Conservation (phyloP, 352 stramenopile species). For the Pythium monospermum region DNA sequence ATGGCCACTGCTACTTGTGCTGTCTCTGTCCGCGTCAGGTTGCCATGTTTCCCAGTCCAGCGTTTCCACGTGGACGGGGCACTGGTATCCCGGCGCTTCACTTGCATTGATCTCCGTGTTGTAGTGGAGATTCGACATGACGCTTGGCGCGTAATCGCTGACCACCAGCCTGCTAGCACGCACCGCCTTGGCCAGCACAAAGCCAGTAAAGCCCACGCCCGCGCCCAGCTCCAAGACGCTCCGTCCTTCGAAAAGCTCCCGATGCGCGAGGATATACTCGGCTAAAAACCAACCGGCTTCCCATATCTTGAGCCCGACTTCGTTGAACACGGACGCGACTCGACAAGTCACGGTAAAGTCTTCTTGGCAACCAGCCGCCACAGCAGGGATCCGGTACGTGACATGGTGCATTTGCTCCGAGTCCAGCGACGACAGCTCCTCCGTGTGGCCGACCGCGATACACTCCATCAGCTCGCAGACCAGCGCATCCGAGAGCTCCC, state of each 20-base stretch:
- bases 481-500: conserved; percentile 50
- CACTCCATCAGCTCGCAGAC: conserved; percentile 52
- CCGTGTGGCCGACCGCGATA: conserved; percentile 32
- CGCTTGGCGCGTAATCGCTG: conserved; percentile 73
- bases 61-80: conserved; percentile 45
- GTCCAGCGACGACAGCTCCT: conserved; percentile 27
- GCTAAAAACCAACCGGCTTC: conserved; percentile 72
- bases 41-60: conserved; percentile 76
- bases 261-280: conserved; percentile 60
- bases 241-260: conserved; percentile 37
- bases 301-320: conserved; percentile 82
- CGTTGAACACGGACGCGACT: conserved; percentile 75
- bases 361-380: not conserved
- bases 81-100: conserved; percentile 30
- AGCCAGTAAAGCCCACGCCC: conserved; percentile 64
- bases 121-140: conserved; percentile 82
- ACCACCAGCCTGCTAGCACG: conserved; percentile 39
- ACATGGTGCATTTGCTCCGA: conserved; percentile 69
- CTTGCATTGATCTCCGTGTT: conserved; percentile 69
- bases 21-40: conserved; percentile 19
- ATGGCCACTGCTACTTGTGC: conserved; percentile 11
- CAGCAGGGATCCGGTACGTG: conserved; percentile 39
- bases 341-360: conserved; percentile 59
- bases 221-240: conserved; percentile 70
- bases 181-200: conserved; percentile 47